phyloP scores from a whole-genome alignment of 371 early-diverging fungal species.

The Funneliformis caledonium region DNA sequence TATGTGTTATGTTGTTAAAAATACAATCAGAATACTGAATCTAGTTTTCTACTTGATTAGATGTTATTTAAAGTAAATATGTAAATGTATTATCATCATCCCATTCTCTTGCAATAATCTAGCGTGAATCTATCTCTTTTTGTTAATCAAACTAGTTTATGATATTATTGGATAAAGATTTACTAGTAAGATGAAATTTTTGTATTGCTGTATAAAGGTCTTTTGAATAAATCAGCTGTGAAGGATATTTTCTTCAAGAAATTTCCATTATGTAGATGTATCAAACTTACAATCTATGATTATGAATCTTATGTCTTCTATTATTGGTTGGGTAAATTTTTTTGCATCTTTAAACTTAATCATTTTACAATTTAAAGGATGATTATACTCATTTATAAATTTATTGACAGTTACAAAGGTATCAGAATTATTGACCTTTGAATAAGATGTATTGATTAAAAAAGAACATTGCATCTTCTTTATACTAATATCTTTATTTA shows the following conservation, averaged over 20 bases:
- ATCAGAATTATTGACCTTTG: neutral
- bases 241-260: slow-evolving; percentile 2
- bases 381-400: neutral
- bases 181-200: neutral
- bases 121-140: neutral
- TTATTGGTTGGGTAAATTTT: neutral
- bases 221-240: neutral
- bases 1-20: neutral
- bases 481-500: neutral
- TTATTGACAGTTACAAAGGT: neutral
- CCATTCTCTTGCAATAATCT: neutral
- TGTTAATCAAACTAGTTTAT: neutral
- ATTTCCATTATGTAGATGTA: neutral
- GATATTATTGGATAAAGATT: slow-evolving; percentile 3
- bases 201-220: neutral
- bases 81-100: neutral
- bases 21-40: neutral
- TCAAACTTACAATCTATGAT: neutral
- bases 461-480: neutral
- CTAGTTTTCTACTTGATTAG: neutral
- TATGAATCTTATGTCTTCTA: neutral
- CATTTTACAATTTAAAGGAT: neutral
- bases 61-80: neutral
- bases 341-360: neutral
- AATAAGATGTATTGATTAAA: neutral